Conservation (phyloP, 2,329 filamentous ascomycete genomes). For the Aspergillus sp. region DNA sequence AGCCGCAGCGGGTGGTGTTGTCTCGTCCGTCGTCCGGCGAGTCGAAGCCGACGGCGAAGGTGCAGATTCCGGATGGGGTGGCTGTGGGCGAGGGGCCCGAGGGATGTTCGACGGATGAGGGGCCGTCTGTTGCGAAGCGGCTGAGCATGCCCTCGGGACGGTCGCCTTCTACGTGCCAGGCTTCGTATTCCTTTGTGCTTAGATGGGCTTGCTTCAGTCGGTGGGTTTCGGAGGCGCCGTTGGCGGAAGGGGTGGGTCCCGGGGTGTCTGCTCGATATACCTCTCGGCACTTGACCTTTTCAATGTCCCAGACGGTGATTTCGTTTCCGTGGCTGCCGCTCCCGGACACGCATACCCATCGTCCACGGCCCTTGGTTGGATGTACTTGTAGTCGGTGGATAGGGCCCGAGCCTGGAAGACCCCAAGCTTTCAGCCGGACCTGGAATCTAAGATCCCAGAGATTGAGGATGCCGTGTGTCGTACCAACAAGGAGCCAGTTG, state of each 20-base stretch:
- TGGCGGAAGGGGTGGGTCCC: constrained; percentile 22
- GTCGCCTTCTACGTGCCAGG: constrained; percentile 90
- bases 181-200: constrained; percentile 68
- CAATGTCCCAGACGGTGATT: constrained; percentile 93
- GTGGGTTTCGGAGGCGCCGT: constrained; percentile 41
- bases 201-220: constrained; percentile 25
- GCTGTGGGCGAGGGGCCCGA: constrained; percentile 24
- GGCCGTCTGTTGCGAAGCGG: constrained; percentile 68
- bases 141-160: constrained; percentile 83
- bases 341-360: constrained; percentile 86
- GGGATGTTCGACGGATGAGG: constrained; percentile 63
- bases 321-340: constrained; percentile 81
- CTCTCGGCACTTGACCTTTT: constrained; percentile 85
- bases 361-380: constrained; percentile 75
- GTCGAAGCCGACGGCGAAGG: constrained; percentile 74
- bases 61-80: constrained; percentile 63
- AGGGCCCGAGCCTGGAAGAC: constrained; percentile 76
- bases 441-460: constrained; percentile 97
- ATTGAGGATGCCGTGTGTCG: constrained; percentile 88
- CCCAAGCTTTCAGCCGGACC: constrained; percentile 85
- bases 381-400: constrained; percentile 82
- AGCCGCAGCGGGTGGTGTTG: constrained; percentile 69
- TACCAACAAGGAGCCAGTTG: constrained; percentile 90
- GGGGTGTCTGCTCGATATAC: constrained; percentile 70
- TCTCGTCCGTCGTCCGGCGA: constrained; percentile 65